Evolutionary conservation across 768 basidiomycete species (phyloP), one percentile per base, ranked within the genome.

Genomic region (Amyloporia xantha): DNA sequence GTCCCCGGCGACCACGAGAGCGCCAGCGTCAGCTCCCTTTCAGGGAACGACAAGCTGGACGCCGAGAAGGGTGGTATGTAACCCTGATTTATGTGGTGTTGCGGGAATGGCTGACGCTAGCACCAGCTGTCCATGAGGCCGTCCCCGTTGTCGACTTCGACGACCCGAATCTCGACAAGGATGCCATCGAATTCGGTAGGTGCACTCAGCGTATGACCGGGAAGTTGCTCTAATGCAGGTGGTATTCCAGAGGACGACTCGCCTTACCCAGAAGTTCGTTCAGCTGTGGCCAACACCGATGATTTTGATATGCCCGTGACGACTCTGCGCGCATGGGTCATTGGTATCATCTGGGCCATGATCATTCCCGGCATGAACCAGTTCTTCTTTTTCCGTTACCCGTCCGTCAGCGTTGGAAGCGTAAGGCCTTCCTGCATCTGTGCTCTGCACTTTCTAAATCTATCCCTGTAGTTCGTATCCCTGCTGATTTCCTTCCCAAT

Each of bases 341-440:
- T 82, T 41, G 77, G 79, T 27, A 44, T 78, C 23, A 61, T 71
- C 15, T 82, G 75, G 72, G 72, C 79, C 4, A 70, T 77, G 40
- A 44, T 81, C 21, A 71, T 82, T 38, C 76, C 79, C 10, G 80
- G 79, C 28, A 65, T 79, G 44, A 86, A 89, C 59, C 86, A 85
- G 52, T 84, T 86, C 68, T 83, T 86, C 67, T 83, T 77, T 72
- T 86, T 87, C 66, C 81, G 84, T 13, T 84, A 78, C 59, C 86
- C 87, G 3, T 74, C 75, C 26, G 79, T 88, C 11, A 68, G 70
- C 20, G 73, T 89, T 52, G 73, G 72, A n/a, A 70, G 71, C 62
- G 71, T 69, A 55, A 25, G 65, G 51, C 6, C 23, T n/a, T n/a
- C n/a, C n/a, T n/a, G 28, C 15, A 11, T 23, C 46, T 41, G 41